Percentiles rank a stretch among this genome's conserved stretches.
Evolutionary conservation across 1,284 basidiomycete species (phyloP).

Genomic region (Leucoagaricus sp.): DNA sequence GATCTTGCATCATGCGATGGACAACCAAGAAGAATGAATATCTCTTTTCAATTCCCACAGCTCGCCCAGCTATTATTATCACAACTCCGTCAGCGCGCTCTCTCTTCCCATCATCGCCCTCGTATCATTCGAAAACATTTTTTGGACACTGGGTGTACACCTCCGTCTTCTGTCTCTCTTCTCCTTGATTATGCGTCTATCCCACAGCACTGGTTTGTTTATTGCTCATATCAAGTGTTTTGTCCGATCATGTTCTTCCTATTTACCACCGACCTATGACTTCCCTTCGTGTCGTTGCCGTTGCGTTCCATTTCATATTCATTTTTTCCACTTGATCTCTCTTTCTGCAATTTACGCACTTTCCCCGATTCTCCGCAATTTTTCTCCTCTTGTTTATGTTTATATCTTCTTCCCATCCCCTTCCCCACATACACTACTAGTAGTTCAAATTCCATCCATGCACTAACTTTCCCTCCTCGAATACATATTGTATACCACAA

Average conservation of each 20-base stretch:
- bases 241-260: conserved; percentile 2
- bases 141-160: no score
- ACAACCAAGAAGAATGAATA: background rate
- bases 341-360: background rate
- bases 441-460: background rate
- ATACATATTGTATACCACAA: no score
- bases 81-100: no score
- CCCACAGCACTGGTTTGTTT: background rate
- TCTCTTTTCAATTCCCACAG: background rate
- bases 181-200: background rate
- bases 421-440: background rate
- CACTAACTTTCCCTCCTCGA: background rate
- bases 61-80: background rate
- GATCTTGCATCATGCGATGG: background rate
- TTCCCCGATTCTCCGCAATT: background rate
- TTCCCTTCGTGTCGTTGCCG: background rate
- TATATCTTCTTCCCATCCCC: background rate
- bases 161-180: background rate
- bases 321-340: background rate
- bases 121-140: no score
- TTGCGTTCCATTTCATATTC: background rate
- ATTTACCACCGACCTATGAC: background rate
- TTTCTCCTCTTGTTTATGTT: background rate
- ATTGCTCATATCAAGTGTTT: conserved; percentile 7
- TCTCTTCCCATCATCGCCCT: no score